These are phyloP conservation scores for Calonectria leucothoes DNA, from an alignment of 2,329 filamentous ascomycete genomes.

Conservation along the genomic window DNA sequence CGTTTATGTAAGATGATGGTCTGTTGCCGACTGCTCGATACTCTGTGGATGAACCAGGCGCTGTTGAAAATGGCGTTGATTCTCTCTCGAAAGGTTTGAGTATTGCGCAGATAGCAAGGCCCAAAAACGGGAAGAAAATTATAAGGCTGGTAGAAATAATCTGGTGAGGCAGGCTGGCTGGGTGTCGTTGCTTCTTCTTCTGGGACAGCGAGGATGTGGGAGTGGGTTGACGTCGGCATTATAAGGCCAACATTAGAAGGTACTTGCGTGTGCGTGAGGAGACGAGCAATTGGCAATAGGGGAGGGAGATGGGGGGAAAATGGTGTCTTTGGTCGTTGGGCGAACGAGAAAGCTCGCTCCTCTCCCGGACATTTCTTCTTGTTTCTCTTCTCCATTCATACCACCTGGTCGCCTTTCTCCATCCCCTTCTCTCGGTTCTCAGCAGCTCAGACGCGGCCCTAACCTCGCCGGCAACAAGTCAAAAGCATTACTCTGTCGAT, in stretches of 20 bases:
- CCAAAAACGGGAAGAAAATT: neutral
- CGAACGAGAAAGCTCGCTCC: neutral
- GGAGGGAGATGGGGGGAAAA: neutral
- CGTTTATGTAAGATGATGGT: neutral
- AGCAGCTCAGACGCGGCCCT: neutral
- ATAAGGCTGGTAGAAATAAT: neutral
- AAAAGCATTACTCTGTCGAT: neutral
- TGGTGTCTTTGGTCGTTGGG: neutral
- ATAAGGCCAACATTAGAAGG: neutral
- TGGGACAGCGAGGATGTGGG: neutral
- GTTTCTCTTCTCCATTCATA: neutral
- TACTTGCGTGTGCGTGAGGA: neutral
- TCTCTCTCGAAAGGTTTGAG: neutral
- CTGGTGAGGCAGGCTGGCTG: neutral
- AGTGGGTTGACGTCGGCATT: conserved; percentile 6
- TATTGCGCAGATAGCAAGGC: neutral
- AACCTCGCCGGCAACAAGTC: neutral
- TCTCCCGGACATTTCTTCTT: neutral
- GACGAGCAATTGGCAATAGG: neutral
- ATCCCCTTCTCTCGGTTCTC: neutral
- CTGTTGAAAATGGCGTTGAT: neutral
- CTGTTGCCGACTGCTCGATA: neutral
- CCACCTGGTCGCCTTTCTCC: neutral
- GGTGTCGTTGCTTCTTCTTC: conserved; percentile 4
- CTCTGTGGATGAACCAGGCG: neutral